Evolutionary conservation across 2,329 filamentous ascomycete genomes (phyloP).

Genomic region (Aotearoamyces nothofagi): DNA sequence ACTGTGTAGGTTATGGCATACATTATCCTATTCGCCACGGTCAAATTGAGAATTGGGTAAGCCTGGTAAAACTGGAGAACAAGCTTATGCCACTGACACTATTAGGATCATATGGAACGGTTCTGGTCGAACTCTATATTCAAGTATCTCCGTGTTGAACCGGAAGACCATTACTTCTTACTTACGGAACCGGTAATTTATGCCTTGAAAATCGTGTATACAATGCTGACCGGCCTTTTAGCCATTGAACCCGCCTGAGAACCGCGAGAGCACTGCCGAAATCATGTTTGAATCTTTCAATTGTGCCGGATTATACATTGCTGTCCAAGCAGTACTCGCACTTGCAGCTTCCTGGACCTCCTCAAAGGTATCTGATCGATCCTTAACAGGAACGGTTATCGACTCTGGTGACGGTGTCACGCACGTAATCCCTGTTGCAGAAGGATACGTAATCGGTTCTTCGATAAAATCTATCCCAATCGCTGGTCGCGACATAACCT

Average conservation of each 20-base stretch:
- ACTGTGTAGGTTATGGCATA: conserved; percentile 64
- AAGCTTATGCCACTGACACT: no score
- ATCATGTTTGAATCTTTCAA: conserved; percentile 99
- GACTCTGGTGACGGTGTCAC: conserved; percentile 98
- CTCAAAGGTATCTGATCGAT: conserved; percentile 92
- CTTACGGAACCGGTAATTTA: conserved; percentile 79
- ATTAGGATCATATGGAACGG: conserved; percentile 92
- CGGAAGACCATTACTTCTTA: conserved; percentile 96
- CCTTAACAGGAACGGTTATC: conserved; percentile 92
- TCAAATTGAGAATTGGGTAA: conserved; percentile 96
- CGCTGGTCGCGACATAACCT: conserved; percentile 93
- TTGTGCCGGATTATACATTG: conserved; percentile 96
- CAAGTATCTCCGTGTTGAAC: conserved; percentile 96
- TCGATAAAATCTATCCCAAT: conserved; percentile 99
- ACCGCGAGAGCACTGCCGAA: conserved; percentile 96
- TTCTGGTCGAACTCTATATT: conserved; percentile 99
- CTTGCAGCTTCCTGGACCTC: conserved; percentile 97
- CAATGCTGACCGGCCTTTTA: conserved; percentile 21
- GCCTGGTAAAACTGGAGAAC: no score
- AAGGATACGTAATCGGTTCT: conserved; percentile 97
- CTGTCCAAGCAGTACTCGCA: conserved; percentile 91
- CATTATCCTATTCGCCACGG: conserved; percentile 97
- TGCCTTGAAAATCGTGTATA: conserved; percentile 2
- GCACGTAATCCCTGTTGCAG: conserved; percentile 95
- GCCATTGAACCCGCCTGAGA: conserved; percentile 96